Conservation (phyloP, 2,329 filamentous ascomycete genomes). For the Phialocephala sp. region DNA sequence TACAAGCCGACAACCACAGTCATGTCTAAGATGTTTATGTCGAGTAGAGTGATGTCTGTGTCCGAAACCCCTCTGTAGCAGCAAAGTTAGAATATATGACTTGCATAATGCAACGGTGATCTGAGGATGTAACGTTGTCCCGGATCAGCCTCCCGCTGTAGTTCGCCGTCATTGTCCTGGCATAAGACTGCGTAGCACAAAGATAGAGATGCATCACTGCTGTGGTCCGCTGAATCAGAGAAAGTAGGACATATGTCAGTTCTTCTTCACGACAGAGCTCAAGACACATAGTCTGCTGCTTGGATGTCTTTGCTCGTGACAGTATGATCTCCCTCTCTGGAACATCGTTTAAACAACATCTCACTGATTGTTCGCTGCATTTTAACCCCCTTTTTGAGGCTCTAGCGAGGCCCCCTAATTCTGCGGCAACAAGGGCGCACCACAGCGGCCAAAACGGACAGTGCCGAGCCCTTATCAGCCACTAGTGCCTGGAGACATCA, state of each 20-base stretch:
- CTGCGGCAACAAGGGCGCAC: no score
- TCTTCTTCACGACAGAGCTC: neutral
- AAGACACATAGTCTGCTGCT: neutral
- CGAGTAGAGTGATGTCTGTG: neutral
- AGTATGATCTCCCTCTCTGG: neutral
- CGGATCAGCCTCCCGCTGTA: constrained; percentile 9
- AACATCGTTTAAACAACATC: no score
- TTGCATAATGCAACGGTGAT: constrained; percentile 11
- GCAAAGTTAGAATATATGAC: no score
- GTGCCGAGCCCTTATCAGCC: constrained; percentile 1
- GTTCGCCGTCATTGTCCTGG: constrained; percentile 5
- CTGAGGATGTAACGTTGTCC: neutral
- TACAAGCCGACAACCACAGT: neutral
- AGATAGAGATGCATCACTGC: neutral
- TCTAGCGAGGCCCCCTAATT: neutral
- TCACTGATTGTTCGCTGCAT: neutral
- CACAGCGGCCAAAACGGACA: no score
- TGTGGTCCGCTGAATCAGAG: neutral
- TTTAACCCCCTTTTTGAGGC: neutral
- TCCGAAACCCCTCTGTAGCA: neutral
- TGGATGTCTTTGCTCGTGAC: neutral
- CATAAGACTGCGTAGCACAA: neutral
- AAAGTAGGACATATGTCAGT: neutral
- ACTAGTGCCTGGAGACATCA: constrained; percentile 12
- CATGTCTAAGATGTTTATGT: neutral